These are phyloP conservation scores for Aphanomyces astaci DNA, from an alignment of 352 stramenopile species.

Conservation along the genomic window DNA sequence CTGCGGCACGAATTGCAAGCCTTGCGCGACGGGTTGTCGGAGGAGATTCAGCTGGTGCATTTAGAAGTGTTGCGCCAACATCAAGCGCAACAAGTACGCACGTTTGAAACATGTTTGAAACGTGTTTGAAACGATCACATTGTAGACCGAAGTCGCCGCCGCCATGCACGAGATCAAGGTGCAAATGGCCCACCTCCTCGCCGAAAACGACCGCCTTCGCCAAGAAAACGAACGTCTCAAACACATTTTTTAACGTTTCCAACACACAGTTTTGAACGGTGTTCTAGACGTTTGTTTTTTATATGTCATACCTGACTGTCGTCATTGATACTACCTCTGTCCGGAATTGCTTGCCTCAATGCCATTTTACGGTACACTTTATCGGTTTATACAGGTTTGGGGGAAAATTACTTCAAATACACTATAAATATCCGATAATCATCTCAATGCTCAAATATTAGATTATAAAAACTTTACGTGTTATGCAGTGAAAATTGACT, in stretches of 20 bases:
- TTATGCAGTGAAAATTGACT: too few species aligned
- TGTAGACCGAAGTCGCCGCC: not conserved
- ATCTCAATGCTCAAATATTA: too few species aligned
- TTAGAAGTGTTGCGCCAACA: constrained; percentile 9
- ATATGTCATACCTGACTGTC: too few species aligned
- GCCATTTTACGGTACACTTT: too few species aligned
- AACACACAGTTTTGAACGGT: too few species aligned
- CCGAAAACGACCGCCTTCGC: constrained; percentile 1
- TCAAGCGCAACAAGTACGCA: constrained; percentile 5
- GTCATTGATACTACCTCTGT: too few species aligned
- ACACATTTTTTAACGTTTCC: constrained; percentile 5
- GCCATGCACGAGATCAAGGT: not conserved
- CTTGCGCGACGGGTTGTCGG: not conserved
- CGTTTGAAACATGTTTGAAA: not conserved
- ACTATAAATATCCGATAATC: too few species aligned
- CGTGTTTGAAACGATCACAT: not conserved
- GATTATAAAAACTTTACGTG: too few species aligned
- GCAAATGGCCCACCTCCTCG: not conserved
- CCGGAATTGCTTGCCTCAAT: too few species aligned
- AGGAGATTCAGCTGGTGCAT: constrained; percentile 3
- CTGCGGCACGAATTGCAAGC: not conserved
- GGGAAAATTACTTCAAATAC: too few species aligned
- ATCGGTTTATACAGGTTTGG: too few species aligned
- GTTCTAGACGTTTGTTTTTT: too few species aligned
- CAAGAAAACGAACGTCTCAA: constrained; percentile 7